Conservation (phyloP, 1,284 basidiomycete species). For the Xerocomus amazonicus region DNA sequence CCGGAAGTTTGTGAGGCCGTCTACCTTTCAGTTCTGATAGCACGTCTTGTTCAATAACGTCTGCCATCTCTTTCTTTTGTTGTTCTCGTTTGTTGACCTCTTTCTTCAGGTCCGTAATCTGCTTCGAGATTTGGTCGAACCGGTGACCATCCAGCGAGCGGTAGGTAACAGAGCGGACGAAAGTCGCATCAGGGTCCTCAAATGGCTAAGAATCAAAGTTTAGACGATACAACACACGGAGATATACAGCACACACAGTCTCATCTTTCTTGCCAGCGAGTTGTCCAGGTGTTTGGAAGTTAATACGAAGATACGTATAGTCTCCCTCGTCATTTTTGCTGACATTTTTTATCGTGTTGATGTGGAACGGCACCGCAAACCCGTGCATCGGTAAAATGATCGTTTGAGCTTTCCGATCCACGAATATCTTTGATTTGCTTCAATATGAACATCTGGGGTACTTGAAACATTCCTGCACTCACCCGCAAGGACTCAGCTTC, state of each 20-base stretch:
- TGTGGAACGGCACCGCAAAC: slow-evolving; percentile 96
- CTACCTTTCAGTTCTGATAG: slow-evolving; percentile 85
- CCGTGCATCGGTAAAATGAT: slow-evolving; percentile 93
- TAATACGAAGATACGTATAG: slow-evolving; percentile 92
- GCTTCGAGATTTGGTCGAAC: slow-evolving; percentile 85
- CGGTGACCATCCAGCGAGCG: slow-evolving; percentile 87
- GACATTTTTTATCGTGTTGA: slow-evolving; percentile 97
- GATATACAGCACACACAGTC: slow-evolving; percentile 52
- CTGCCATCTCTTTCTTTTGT: slow-evolving; percentile 97
- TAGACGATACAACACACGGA: not conserved
- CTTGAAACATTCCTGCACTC: slow-evolving; percentile 27
- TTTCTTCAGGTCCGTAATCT: slow-evolving; percentile 95
- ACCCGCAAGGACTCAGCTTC: slow-evolving; percentile 77
- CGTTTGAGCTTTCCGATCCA: slow-evolving; percentile 89
- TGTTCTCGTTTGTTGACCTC: slow-evolving; percentile 96
- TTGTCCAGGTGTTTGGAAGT: slow-evolving; percentile 98
- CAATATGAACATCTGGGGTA: slow-evolving; percentile 1
- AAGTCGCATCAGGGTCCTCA: slow-evolving; percentile 95
- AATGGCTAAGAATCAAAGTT: slow-evolving; percentile 64
- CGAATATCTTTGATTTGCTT: slow-evolving; percentile 66
- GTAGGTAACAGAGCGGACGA: slow-evolving; percentile 94
- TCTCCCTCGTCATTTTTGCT: slow-evolving; percentile 98
- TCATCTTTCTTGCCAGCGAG: slow-evolving; percentile 99
- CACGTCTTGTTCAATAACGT: slow-evolving; percentile 94
- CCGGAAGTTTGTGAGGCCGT: slow-evolving; percentile 79